A percentile compares a stretch with the other conserved stretches of the same genome.
These are phyloP conservation scores for Pleurostoma richardsiae DNA, from an alignment of 2,329 filamentous ascomycete species.

Conservation along the genomic window DNA sequence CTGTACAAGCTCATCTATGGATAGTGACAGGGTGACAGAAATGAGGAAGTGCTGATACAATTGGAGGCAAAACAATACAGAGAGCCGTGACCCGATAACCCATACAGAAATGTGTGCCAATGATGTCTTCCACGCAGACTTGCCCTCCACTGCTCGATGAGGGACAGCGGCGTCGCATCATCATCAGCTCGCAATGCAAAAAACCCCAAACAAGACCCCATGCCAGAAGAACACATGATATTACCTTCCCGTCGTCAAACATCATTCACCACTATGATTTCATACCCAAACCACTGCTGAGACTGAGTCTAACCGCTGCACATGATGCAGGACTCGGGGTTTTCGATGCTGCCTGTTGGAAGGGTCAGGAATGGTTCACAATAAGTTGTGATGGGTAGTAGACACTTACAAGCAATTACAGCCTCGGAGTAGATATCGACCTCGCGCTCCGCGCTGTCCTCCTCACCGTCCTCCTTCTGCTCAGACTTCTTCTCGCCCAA, in stretches of 20 bases:
- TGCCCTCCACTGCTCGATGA: too few relatives aligned
- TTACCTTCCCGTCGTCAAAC: not conserved
- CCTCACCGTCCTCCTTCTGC: constrained; percentile 70
- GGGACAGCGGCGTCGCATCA: too few relatives aligned
- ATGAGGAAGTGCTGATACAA: too few relatives aligned
- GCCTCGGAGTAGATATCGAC: constrained; percentile 94
- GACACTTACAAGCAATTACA: constrained; percentile 71
- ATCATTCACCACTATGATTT: constrained; percentile 4
- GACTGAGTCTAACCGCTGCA: constrained; percentile 71
- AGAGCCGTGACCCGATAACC: too few relatives aligned
- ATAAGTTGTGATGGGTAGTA: not conserved
- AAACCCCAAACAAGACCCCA: too few relatives aligned
- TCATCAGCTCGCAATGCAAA: too few relatives aligned
- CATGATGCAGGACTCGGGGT: constrained; percentile 93
- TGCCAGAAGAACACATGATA: not conserved
- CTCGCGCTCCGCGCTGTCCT: constrained; percentile 70
- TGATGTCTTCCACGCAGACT: too few relatives aligned
- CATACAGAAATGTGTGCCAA: too few relatives aligned
- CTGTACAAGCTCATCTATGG: too few relatives aligned
- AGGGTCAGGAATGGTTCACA: constrained; percentile 20
- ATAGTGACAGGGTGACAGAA: too few relatives aligned
- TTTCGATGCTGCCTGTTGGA: constrained; percentile 79
- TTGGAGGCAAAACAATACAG: too few relatives aligned
- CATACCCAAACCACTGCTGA: not conserved
- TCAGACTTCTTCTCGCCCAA: constrained; percentile 42